These are phyloP conservation scores for sweet orange (Citrus sinensis) DNA, from an alignment of 345 rosid genomes.

Conservation along the genomic window DVS_A1.0 CM039162.1:25090501-25091000, in stretches of 20 bases:
- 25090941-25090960: conserved; percentile 15
- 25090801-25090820: background rate
- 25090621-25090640: background rate
- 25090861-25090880: background rate
- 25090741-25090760: background rate
- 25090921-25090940: background rate
- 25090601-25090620: background rate
- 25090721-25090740: conserved; percentile 63
- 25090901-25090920: background rate
- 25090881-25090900: background rate
- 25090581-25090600: background rate
- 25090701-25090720: conserved; percentile 69
- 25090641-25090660: background rate
- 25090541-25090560: background rate
- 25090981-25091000: conserved; percentile 53
- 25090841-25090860: background rate
- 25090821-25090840: background rate
- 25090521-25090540: background rate
- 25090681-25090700: conserved; percentile 79
- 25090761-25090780: background rate
- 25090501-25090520: background rate
- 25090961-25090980: conserved; percentile 78
- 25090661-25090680: background rate
- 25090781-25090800: background rate
- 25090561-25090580: background rate